Conservation (phyloP, 1,139 yeast species). For the Scheffersomyces segobiensis region DNA sequence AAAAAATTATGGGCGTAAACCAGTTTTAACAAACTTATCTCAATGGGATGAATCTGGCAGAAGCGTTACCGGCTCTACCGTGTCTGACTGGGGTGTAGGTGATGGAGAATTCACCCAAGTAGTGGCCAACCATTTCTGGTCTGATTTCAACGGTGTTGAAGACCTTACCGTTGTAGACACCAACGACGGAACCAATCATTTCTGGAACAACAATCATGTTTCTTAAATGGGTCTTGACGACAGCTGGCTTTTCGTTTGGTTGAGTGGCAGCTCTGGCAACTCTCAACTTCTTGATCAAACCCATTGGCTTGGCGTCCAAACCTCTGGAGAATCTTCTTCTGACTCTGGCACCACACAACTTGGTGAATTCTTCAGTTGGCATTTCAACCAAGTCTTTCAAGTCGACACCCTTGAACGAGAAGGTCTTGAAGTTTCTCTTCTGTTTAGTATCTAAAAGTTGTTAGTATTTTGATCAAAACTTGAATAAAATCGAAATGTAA, state of each 20-base stretch:
- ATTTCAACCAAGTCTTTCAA: conserved; percentile 91
- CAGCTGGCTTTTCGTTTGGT: conserved; percentile 96
- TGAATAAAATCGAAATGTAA: not conserved
- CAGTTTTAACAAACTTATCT: conserved; percentile 27
- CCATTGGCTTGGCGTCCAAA: conserved; percentile 93
- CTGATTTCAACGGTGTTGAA: conserved; percentile 99
- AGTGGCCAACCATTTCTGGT: conserved; percentile 99
- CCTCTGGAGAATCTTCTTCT: conserved; percentile 99
- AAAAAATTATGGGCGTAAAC: conserved; percentile 4
- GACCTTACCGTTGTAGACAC: conserved; percentile 99
- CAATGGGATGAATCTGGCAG: conserved; percentile 79
- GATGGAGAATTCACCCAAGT: conserved; percentile 99
- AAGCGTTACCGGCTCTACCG: conserved; percentile 98
- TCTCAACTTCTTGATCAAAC: conserved; percentile 97
- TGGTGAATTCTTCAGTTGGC: conserved; percentile 96
- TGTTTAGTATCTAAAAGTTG: conserved; percentile 59
- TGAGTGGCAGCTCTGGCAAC: conserved; percentile 93
- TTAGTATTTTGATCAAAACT: conserved; percentile 24
- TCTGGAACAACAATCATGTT: conserved; percentile 99
- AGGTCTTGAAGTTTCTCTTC: conserved; percentile 94
- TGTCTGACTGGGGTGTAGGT: conserved; percentile 99
- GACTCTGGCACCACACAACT: conserved; percentile 97
- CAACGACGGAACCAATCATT: conserved; percentile 99
- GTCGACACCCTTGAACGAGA: conserved; percentile 99
- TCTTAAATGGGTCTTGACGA: conserved; percentile 99